Base-by-base conservation (phyloP, 192 early-diverging fungal genomes). In the Backusella australiensis region DNA sequence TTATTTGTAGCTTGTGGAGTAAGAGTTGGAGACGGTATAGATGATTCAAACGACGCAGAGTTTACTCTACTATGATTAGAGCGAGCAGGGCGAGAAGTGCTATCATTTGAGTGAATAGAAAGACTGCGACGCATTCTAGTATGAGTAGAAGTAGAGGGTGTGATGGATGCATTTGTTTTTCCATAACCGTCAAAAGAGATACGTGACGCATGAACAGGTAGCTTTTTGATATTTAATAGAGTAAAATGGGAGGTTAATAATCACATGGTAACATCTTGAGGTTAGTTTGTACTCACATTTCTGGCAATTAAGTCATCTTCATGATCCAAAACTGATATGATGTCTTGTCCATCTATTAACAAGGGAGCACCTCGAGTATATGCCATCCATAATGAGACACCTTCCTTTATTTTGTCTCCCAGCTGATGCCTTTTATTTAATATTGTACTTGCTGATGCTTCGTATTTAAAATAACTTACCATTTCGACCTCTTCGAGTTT, bases 261-360 rank as follows among this genome's bases (percentile, higher is more conserved):
- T 34, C 67, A 38, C 34, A 68, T 36, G 32, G 26, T 12, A 14
- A n/a, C 34, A 36, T 68, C 34, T 36, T 68, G 34, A 36, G 35
- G 32, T 36, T 36, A 21, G 35, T 38, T 23, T 23, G 39, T 29
- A 74, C 53, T 41, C 73, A 76, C 75, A 34, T 76, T 76, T 53
- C 68, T 76, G 9, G 75, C 65, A 52, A 76, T 49, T 23, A 76
- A 69, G 34, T 76, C 75, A 38, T 76, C 75, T 69, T 76, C 75
- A 23, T 67, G 66, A 46, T 76, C 75, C 17, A 76, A 67, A 34
- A 76, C 68, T 36, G 67, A 66, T 42, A 76, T 36, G 3, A 76
- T 76, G 38, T 76, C 75, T 35, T 76, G 67, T 44, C 75, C 75
- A 69, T 76, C 67, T 34, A 76, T 46, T 53, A 69, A 46, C 5